phyloP scores from a whole-genome alignment of 1,284 basidiomycete genomes.

The Ustilago lituana region DNA sequence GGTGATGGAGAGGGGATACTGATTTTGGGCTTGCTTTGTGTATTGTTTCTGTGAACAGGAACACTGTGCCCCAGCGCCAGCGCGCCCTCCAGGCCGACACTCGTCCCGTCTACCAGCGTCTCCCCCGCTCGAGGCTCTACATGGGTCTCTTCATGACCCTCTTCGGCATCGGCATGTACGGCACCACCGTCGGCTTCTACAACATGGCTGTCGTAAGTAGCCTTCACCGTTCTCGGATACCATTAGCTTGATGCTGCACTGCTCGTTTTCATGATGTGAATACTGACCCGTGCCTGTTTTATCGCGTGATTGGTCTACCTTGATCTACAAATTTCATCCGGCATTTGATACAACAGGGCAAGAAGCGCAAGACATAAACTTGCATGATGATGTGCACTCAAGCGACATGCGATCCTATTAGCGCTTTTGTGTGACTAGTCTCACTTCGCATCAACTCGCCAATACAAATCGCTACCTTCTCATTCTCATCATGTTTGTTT shows the following conservation, averaged over 20 bases:
- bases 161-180: conserved; percentile 62
- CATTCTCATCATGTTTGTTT: too few relatives aligned
- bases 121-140: conserved; percentile 59
- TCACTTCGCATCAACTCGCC: not conserved
- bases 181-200: conserved; percentile 57
- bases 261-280: too few relatives aligned
- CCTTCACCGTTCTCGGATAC: too few relatives aligned
- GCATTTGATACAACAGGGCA: conserved; percentile 22
- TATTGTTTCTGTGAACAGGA: conserved; percentile 29
- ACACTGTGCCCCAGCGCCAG: conserved; percentile 60
- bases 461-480: conserved; percentile 6
- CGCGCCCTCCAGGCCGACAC: conserved; percentile 60
- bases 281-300: conserved; percentile 4
- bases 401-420: not conserved
- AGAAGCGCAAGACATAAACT: conserved; percentile 38
- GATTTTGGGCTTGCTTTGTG: not conserved
- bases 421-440: conserved; percentile 1
- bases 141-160: conserved; percentile 61
- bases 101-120: conserved; percentile 60
- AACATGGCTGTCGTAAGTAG: conserved; percentile 61
- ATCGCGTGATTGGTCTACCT: too few relatives aligned
- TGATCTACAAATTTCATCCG: too few relatives aligned
- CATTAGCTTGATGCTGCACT: too few relatives aligned
- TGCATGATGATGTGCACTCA: not conserved
- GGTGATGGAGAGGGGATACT: not conserved